Base-by-base conservation (phyloP, 495 filamentous ascomycete genomes). In the Astrocystis sublimbata region DNA sequence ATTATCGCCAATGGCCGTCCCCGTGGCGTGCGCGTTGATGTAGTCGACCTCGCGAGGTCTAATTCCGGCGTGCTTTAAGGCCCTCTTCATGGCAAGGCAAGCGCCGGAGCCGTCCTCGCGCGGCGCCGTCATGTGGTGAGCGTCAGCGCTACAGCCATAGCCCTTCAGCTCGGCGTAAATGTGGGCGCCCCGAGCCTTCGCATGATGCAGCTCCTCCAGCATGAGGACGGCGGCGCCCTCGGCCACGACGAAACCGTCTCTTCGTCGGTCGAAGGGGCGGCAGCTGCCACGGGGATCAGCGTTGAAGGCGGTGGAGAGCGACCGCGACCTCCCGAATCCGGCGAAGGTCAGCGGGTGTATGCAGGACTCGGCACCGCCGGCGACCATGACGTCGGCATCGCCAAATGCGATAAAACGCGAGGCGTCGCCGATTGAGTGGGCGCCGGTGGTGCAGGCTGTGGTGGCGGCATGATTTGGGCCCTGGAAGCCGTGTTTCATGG, bases 11-110 rank as follows among this genome's bases (percentile, higher is more conserved):
- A 97, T 80, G 9, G 78, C 65, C 1, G 94, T 98, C 7, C 88
- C 90, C 0, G 94, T 98, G 4, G 92, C 94, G 74, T 98, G 94
- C 2, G 94, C 94, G 71, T 98, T 98, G 68, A 98, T 83, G 72
- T 98, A 98, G 69, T 93, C 92, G 0, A 98, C 89, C 31, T 84
- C 76, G 1, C 65, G 70, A 6, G 94, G 93, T 61, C 76, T 78
- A 2, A 96, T 61, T 5, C 79, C 75, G 1, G 92, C 92, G 72
- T 92, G 84, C 64, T 82, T 85, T 60, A 98, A 74, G 4, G 93
- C 91, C 63, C 85, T 85, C 67, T 85, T 89, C 94, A 98, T 98
- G 6, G 92, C 89, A 51, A 90, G 76, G 13, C 83, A 82, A 0
- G 94, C 92, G 0, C 94, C 94, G 42, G 83, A 78, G 6, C 94